Base-by-base conservation (phyloP, 768 basidiomycete species). In the Tephrocybe sp. region DNA sequence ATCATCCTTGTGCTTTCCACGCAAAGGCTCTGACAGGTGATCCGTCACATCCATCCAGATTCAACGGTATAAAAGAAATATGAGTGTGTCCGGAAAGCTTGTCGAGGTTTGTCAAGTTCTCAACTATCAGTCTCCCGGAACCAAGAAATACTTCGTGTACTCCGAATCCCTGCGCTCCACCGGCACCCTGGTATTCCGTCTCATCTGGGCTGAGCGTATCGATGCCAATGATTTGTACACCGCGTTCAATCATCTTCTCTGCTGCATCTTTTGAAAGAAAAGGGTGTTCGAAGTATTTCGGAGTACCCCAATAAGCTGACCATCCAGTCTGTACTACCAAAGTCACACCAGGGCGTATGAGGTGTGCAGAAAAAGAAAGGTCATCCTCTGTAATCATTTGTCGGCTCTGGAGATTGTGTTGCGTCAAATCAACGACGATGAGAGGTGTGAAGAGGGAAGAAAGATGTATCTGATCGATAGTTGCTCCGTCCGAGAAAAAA, bases 21-120 rank as follows among this genome's bases (percentile, higher is more conserved):
- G 82, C 87, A 53, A 82, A 82, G 4, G 85, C 88, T 54, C 87
- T 74, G n/a, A 87, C 70, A 1, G 87, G 87, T 12, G 84, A 83
- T 4, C 83, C 87, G 60, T 90, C 88, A 19, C 76, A 73, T 1
- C 73, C 77, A 4, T 67, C 68, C n/a, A 89, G 48, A 19, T 72
- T 80, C 44, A 90, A 61, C 0, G 87, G 87, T 34, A 82, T 61
- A 47, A 89, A 60, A 48, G 77, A 80, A 32, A 85, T 78, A 48
- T 73, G 59, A 13, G 54, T 59, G 14, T 54, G 56, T 9, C 45
- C 62, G 19, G 62, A 50, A 30, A 87, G 60, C 41, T 54, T 55
- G 26, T 75, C 76, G 48, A 89, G 57, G 45, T 81, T 79, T 9
- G 68, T 78, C 60, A 90, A 50, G 56, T 90, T 91, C 70, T 90